Evolutionary conservation across 75 land plant genomes (phyloP).

Genomic region (Selaginella tamariscina): DNA sequence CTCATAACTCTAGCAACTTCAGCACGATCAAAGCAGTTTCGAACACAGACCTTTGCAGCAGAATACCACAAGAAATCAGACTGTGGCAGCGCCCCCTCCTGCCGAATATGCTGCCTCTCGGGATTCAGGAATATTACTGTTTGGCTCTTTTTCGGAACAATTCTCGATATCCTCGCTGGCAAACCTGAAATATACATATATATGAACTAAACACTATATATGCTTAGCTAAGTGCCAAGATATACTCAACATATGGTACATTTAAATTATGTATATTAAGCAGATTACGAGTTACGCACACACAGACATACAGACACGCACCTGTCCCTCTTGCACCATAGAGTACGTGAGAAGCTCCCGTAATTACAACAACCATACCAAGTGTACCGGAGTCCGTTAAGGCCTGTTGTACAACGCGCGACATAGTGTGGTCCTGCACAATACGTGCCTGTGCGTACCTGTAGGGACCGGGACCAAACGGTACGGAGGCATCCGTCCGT

Average conservation of each 20-base stretch:
- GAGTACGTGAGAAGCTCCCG: slow-evolving; percentile 76
- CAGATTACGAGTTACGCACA: too few species aligned
- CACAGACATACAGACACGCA: too few species aligned
- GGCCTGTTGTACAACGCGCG: slow-evolving; percentile 39
- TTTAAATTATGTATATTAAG: too few species aligned
- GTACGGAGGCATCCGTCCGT: slow-evolving; percentile 28
- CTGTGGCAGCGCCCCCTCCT: slow-evolving; percentile 76
- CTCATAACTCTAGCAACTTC: slow-evolving; percentile 93
- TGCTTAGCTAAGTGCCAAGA: too few species aligned
- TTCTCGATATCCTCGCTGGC: slow-evolving; percentile 77
- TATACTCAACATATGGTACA: too few species aligned
- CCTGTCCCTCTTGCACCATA: slow-evolving; percentile 69
- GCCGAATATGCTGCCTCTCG: slow-evolving; percentile 71
- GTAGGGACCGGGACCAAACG: slow-evolving; percentile 77
- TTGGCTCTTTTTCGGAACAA: slow-evolving; percentile 65
- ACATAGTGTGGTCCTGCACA: slow-evolving; percentile 73
- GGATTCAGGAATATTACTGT: slow-evolving; percentile 70
- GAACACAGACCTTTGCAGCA: slow-evolving; percentile 69
- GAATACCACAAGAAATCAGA: slow-evolving; percentile 98
- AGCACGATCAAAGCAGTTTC: slow-evolving; percentile 94
- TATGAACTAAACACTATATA: too few species aligned
- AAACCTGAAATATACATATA: too few species aligned
- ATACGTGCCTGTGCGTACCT: slow-evolving; percentile 71
- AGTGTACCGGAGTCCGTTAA: slow-evolving; percentile 46
- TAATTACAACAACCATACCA: slow-evolving; percentile 61